Percentiles rank a stretch among this genome's conserved stretches.
phyloP scores from a whole-genome alignment of 148 eudicot genomes.

The Rheum nobile region DNA sequence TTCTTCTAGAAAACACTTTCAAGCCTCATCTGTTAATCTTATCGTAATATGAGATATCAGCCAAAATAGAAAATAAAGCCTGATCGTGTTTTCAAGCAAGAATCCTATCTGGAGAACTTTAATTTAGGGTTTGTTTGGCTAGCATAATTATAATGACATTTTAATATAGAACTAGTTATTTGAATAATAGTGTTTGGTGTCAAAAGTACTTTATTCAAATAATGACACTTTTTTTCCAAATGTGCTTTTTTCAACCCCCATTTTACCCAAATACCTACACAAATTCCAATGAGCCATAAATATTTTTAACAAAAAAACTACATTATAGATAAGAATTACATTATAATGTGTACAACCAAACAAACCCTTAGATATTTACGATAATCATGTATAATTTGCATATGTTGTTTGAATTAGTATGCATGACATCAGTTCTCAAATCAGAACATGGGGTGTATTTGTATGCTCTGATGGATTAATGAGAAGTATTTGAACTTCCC shows the following conservation, averaged over 20 bases:
- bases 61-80: neutral
- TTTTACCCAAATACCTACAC: too few species aligned
- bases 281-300: too few species aligned
- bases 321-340: too few species aligned
- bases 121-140: too few species aligned
- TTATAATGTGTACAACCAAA: too few species aligned
- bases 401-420: neutral
- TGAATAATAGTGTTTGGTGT: too few species aligned
- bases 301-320: too few species aligned
- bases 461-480: neutral
- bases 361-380: neutral
- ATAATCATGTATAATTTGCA: neutral
- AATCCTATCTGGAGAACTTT: neutral
- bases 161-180: too few species aligned
- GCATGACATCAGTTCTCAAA: neutral
- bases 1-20: neutral
- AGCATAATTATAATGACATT: too few species aligned
- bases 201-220: too few species aligned
- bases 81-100: neutral
- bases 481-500: slow-evolving; percentile 4
- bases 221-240: too few species aligned
- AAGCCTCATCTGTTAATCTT: slow-evolving; percentile 12
- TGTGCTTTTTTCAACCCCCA: too few species aligned
- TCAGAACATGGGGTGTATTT: neutral
- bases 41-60: neutral